Evolutionary conservation across 2,329 filamentous ascomycete species (phyloP).

Genomic region (Niveomyces coronatus): DNA sequence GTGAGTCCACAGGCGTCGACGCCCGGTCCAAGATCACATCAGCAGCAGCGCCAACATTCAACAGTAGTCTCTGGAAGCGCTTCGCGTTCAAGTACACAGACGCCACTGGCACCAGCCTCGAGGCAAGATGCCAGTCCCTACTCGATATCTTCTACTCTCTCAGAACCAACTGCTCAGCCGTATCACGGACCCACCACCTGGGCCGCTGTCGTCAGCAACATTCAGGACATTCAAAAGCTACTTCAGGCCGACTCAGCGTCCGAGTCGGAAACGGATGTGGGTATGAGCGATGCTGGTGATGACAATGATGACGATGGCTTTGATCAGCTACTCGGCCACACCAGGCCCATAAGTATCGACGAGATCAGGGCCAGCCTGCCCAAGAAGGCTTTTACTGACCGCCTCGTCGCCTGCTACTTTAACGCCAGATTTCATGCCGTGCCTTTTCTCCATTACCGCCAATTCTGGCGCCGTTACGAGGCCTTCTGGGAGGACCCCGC

Average conservation of each 20-base stretch:
- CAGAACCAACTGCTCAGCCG: constrained; percentile 3
- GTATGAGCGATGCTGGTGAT: no score
- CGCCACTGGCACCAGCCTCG: background rate
- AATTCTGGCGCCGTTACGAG: constrained; percentile 39
- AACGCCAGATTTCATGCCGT: constrained; percentile 26
- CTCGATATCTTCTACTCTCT: background rate
- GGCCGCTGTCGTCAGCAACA: constrained; percentile 31
- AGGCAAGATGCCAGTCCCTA: background rate
- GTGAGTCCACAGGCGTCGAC: background rate
- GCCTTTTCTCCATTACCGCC: constrained; percentile 28
- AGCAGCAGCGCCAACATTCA: background rate
- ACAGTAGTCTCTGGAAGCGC: background rate
- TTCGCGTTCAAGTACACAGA: background rate
- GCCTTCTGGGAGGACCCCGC: constrained; percentile 34
- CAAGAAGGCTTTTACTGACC: constrained; percentile 25
- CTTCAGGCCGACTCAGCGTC: constrained; percentile 15
- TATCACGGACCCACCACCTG: constrained; percentile 32
- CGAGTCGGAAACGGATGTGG: constrained; percentile 10
- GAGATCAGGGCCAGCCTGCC: constrained; percentile 26
- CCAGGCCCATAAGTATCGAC: constrained; percentile 17
- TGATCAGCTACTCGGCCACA: constrained; percentile 24
- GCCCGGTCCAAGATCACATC: background rate
- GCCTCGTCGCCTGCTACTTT: constrained; percentile 28
- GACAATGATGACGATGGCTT: constrained; percentile 17
- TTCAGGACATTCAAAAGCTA: constrained; percentile 30